Evolutionary conservation across 2,329 filamentous ascomycete genomes (phyloP), one percentile per base, ranked within the genome.

Genomic region (Septoria petroselini): DNA sequence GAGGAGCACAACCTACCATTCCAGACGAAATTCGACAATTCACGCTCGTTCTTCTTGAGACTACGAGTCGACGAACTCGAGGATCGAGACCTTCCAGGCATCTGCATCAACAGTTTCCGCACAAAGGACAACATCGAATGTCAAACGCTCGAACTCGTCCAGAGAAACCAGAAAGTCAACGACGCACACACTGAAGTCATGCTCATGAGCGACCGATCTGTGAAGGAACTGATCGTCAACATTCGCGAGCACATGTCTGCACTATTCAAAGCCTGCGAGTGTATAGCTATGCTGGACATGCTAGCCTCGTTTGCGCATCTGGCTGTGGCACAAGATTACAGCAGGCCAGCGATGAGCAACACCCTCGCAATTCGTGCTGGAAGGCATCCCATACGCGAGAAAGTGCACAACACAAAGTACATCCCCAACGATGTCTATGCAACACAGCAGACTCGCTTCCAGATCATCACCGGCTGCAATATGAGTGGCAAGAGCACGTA

Each of bases 401-500:
- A 83, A 64, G 80, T 84, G 2, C 82, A 88, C 57, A 71, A 74
- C 1, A 78, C 78, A 38, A 82, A 80, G 17, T 95, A 87, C 64
- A 76, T 97, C 3, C 87, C 93, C 0, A 97, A 97, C 57, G 91
- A 97, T 62, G 87, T 91, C 21, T 97, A 91, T 62, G 85, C 88
- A 2, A 86, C 84, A 0, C 78, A 85, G 27, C 83, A 91, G 53
- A 83, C 83, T 29, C 82, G 91, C 1, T 95, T 96, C 62, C 91
- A 97, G 58, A 86, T 97, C 54, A 84, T 98, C 55, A 97, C 91
- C 0, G 91, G 93, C 3, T 94, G 88, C 67, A 98, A 98, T 62
- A 98, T 98, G 93, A 95, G 89, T 60, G 93, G 91, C 1, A 98
- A 97, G 68, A 95, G 87, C 57, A 98, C 91, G 0, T 97, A 96